Percentiles rank a stretch among this genome's conserved stretches.
phyloP scores from a whole-genome alignment of 306 rosid genomes.

The Begonia fuchsioides region DNA sequence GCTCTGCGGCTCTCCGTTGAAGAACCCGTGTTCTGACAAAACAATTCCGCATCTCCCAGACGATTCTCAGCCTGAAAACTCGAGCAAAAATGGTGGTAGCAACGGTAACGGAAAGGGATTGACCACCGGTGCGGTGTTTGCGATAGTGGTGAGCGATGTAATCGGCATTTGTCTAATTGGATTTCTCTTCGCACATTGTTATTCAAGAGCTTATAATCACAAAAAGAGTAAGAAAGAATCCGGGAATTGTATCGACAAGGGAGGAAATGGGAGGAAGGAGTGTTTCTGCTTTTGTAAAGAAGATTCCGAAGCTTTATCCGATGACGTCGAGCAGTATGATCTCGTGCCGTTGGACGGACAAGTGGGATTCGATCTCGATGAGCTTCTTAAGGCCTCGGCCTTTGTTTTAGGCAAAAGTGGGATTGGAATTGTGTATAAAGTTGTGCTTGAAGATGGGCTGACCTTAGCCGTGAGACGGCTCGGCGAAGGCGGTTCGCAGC shows the following conservation, averaged over 20 bases:
- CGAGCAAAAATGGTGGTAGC: constrained; percentile 17
- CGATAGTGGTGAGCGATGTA: constrained; percentile 69
- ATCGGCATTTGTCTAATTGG: constrained; percentile 83
- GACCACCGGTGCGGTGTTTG: constrained; percentile 55
- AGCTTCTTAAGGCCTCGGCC: constrained; percentile 96
- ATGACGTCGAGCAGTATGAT: constrained; percentile 72
- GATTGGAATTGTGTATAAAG: constrained; percentile 89
- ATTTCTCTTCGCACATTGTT: constrained; percentile 67
- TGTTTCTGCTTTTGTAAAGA: constrained; percentile 73
- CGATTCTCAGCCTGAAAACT: constrained; percentile 22
- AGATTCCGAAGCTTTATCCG: constrained; percentile 60
- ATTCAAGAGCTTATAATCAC: constrained; percentile 37
- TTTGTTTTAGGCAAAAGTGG: constrained; percentile 95
- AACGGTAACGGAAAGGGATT: constrained; percentile 43
- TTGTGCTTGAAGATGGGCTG: constrained; percentile 88
- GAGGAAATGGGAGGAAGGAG: constrained; percentile 43
- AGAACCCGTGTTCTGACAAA: constrained; percentile 57
- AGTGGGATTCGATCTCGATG: constrained; percentile 90
- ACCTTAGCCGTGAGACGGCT: constrained; percentile 77
- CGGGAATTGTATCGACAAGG: constrained; percentile 23
- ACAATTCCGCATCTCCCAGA: constrained; percentile 56
- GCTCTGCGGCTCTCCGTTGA: constrained; percentile 94
- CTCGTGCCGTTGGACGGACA: constrained; percentile 72
- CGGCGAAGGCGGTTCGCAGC: constrained; percentile 96
- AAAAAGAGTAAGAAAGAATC: constrained; percentile 34